A percentile compares a stretch with the other conserved stretches of the same genome.
phyloP scores from a whole-genome alignment of 148 eudicot genomes.

The Cornus controversa region DNA sequence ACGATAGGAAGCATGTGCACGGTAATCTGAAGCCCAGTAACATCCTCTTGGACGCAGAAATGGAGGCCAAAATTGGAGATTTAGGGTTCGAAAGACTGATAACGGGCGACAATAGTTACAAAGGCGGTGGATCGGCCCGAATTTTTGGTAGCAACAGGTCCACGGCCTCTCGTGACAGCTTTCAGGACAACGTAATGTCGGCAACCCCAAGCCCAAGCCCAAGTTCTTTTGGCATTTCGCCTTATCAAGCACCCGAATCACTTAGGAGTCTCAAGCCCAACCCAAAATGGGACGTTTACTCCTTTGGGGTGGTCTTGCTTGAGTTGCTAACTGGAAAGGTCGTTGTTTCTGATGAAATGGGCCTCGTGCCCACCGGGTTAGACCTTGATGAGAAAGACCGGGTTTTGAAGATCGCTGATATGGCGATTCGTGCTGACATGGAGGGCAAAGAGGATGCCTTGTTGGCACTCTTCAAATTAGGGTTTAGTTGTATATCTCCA shows the following conservation, averaged over 20 bases:
- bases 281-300: slow-evolving; percentile 88
- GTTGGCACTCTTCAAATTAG: slow-evolving; percentile 56
- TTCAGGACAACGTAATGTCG: slow-evolving; percentile 47
- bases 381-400: slow-evolving; percentile 50
- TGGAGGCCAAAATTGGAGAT: slow-evolving; percentile 92
- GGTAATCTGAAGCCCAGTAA: slow-evolving; percentile 93
- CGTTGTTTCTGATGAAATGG: slow-evolving; percentile 70
- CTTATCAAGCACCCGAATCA: slow-evolving; percentile 87
- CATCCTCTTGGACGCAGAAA: slow-evolving; percentile 61
- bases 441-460: slow-evolving; percentile 84
- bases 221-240: slow-evolving; percentile 71
- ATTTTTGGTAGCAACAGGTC: slow-evolving; percentile 89
- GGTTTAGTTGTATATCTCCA: slow-evolving; percentile 67
- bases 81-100: slow-evolving; percentile 83
- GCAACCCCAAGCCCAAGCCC: slow-evolving; percentile 85
- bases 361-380: slow-evolving; percentile 50
- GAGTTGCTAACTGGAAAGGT: slow-evolving; percentile 84
- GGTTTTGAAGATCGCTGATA: slow-evolving; percentile 79
- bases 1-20: slow-evolving; percentile 92
- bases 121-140: slow-evolving; percentile 63
- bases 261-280: slow-evolving; percentile 76
- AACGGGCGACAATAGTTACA: slow-evolving; percentile 56
- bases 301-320: slow-evolving; percentile 83
- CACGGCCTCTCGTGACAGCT: slow-evolving; percentile 82
- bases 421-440: slow-evolving; percentile 74